phyloP scores from a whole-genome alignment of 1,284 basidiomycete species.

The Ceratobasidium sp. region DNA sequence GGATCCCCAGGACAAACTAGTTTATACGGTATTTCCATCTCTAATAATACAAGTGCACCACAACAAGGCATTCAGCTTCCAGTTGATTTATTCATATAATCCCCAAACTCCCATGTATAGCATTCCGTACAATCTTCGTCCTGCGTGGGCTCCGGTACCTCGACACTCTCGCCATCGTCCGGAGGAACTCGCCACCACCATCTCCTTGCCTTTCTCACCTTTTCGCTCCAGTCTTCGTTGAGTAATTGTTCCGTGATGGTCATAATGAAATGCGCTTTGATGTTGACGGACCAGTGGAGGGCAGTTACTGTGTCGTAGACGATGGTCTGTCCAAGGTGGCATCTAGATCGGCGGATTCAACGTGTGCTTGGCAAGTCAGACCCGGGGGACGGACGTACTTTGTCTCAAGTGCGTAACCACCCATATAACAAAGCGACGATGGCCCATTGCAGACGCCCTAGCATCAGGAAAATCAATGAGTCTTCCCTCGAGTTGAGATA shows the following conservation, averaged over 20 bases:
- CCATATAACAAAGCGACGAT: constrained; percentile 61
- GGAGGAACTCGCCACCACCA: constrained; percentile 34
- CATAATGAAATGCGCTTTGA: constrained; percentile 47
- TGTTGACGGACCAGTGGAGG: constrained; percentile 47
- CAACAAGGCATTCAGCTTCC: too few relatives aligned
- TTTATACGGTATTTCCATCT: too few relatives aligned
- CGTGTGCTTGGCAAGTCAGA: too few relatives aligned
- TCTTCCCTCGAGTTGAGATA: too few relatives aligned
- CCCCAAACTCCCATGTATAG: constrained; percentile 61
- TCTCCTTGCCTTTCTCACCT: constrained; percentile 3
- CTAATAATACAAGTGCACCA: too few relatives aligned
- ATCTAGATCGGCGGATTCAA: constrained; percentile 21
- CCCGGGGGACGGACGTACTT: constrained; percentile 28
- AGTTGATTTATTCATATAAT: constrained; percentile 52
- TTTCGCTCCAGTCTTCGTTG: constrained; percentile 47
- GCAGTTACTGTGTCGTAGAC: constrained; percentile 49
- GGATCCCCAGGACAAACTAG: too few relatives aligned
- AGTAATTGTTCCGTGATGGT: constrained; percentile 49
- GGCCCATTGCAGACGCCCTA: constrained; percentile 70
- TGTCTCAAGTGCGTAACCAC: constrained; percentile 62
- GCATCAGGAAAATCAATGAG: too few relatives aligned
- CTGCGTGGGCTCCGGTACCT: constrained; percentile 50
- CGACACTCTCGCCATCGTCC: constrained; percentile 41
- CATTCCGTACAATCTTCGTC: constrained; percentile 63
- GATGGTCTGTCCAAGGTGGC: constrained; percentile 50